Evolutionary conservation across 495 filamentous ascomycete species (phyloP), one percentile per base, ranked within the genome.

Genomic region (Cercophora sp.): DNA sequence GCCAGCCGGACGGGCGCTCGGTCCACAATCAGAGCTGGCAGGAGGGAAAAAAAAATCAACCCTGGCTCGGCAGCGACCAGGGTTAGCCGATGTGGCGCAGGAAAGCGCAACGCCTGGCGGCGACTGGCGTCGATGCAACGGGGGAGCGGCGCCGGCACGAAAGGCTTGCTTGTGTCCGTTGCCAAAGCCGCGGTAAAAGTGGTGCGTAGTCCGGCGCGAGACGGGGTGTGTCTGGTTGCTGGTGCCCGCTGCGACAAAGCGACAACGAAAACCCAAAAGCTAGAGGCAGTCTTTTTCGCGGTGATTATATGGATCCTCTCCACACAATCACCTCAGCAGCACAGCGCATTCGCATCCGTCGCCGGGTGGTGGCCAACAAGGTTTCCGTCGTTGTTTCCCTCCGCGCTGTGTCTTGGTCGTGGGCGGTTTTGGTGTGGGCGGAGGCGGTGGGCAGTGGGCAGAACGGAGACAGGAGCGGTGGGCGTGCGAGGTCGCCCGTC

Each of bases 401-500:
- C 36, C 36, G 36, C 18, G 5, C 10, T 39, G 34, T 11, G 4
- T 11, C 34, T 37, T n/a, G 34, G 13, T 37, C 4, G n/a, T n/a
- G n/a, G n/a, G 18, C 16, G n/a, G 36, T 19, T 39, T 15, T 15
- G 36, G 22, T 11, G 34, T 8, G 36, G 5, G 8, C 36, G 18
- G 36, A 32, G 29, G 8, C 29, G 29, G 6, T 32, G 29, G 29
- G 29, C 6, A 13, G 29, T 32, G 6, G 6, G 29, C 29, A 13
- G 8, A 32, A 13, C 29, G 8, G 29, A 32, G 15, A 15, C 16
- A 19, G 10, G 8, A 5, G 11, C 36, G 22, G 36, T n/a, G 31
- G 32, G 25, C 50, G 25, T 51, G 34, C 41, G 54, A 53, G 55
- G 63, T 60, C 55, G 48, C 29, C 44, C 26, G 43, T 57, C 40